Conservation (phyloP, 345 rosid species). For the Physaria fendleri region DNA sequence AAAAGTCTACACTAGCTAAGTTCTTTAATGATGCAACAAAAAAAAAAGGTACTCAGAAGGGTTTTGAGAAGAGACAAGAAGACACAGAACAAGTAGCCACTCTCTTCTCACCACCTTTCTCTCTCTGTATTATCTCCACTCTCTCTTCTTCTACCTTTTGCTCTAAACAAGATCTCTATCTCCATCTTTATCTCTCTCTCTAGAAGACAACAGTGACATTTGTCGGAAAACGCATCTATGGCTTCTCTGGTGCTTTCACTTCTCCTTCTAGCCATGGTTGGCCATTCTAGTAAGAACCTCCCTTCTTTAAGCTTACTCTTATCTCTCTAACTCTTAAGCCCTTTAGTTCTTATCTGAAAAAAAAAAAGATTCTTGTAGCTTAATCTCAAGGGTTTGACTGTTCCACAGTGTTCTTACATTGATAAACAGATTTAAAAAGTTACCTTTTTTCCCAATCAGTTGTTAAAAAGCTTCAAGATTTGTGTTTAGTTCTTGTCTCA, state of each 20-base stretch:
- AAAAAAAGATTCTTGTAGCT: background rate
- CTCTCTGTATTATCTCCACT: conserved; percentile 6
- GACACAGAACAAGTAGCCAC: conserved; percentile 30
- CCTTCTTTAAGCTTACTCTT: conserved; percentile 6
- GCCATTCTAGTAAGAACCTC: conserved; percentile 43
- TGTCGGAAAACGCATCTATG: conserved; percentile 32
- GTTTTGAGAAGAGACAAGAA: conserved; percentile 26
- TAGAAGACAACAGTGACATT: conserved; percentile 9
- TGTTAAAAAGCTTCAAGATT: too few relatives aligned
- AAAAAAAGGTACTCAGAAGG: conserved; percentile 25
- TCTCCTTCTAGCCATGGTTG: conserved; percentile 44
- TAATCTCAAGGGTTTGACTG: conserved; percentile 21
- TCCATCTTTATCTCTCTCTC: background rate
- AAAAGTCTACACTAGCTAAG: conserved; percentile 23
- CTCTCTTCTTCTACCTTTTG: conserved; percentile 3
- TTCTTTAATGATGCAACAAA: conserved; percentile 26
- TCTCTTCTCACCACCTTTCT: conserved; percentile 14
- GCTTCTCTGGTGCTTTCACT: conserved; percentile 37
- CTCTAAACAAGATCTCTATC: conserved; percentile 16
- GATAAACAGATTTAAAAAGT: background rate
- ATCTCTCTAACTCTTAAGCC: background rate
- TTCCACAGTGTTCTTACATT: conserved; percentile 6
- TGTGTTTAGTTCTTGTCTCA: too few relatives aligned
- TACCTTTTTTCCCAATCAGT: background rate
- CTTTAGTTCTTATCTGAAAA: background rate